Percentiles rank a stretch among this genome's conserved stretches.
Evolutionary conservation across 2,329 filamentous ascomycete species (phyloP).

Genomic region (Niveomyces coronatus): DNA sequence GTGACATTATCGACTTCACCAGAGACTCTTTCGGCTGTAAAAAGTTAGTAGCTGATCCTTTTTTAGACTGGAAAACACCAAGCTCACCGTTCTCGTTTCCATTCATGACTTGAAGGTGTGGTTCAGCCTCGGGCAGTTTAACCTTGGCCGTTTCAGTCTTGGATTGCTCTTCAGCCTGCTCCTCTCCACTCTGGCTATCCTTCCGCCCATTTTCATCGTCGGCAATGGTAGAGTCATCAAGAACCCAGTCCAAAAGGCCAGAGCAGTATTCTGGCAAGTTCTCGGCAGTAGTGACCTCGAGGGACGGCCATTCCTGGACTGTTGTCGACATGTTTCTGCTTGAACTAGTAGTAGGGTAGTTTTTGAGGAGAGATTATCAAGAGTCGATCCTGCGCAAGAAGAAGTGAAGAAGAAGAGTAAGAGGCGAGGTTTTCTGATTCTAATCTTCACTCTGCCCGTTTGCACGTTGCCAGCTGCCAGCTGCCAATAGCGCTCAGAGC

Average conservation of each 20-base stretch:
- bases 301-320: background rate
- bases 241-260: conserved; percentile 4
- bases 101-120: too few species aligned
- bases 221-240: background rate
- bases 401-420: background rate
- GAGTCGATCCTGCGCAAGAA: too few species aligned
- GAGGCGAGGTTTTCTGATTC: background rate
- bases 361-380: too few species aligned
- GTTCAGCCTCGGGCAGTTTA: background rate
- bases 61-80: too few species aligned
- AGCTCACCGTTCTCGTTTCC: too few species aligned
- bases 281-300: background rate
- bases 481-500: background rate
- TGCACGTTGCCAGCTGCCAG: conserved; percentile 1
- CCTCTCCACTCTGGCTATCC: too few species aligned
- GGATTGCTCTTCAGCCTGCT: background rate
- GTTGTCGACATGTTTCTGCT: background rate
- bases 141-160: background rate
- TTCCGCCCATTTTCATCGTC: background rate
- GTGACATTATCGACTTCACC: too few species aligned
- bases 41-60: too few species aligned
- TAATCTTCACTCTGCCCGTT: background rate
- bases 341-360: background rate
- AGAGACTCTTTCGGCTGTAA: too few species aligned
- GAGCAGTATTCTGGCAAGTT: background rate